phyloP scores from a whole-genome alignment of 495 filamentous ascomycete species.

The Xeromyces bisporus region DNA sequence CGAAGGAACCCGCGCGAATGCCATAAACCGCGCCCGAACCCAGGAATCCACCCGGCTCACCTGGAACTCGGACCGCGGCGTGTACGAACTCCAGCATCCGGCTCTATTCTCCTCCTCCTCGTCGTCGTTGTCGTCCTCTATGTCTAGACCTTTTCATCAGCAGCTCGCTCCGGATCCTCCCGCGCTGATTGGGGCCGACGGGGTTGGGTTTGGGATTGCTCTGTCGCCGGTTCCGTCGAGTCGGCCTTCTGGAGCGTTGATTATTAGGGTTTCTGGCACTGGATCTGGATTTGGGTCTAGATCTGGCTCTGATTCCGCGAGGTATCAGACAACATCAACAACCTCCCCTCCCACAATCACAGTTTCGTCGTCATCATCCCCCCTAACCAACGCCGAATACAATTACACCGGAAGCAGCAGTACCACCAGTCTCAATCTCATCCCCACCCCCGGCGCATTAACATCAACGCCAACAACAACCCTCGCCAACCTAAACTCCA shows the following conservation, averaged over 20 bases:
- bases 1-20: conserved; percentile 13
- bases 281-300: no score
- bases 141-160: no score
- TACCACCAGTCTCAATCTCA: no score
- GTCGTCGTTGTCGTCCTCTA: no score
- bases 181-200: conserved; percentile 33
- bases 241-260: conserved; percentile 20
- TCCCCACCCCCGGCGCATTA: conserved; percentile 26
- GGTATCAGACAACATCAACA: no score
- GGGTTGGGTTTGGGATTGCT: conserved; percentile 26
- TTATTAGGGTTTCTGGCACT: no score
- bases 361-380: conserved; percentile 23
- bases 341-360: conserved; percentile 28
- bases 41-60: conserved; percentile 56
- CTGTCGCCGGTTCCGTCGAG: conserved; percentile 37
- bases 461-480: no score
- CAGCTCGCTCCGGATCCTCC: conserved; percentile 35
- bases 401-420: no score
- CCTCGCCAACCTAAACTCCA: no score
- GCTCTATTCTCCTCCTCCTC: no score
- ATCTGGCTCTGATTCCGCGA: conserved; percentile 4
- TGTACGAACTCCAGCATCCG: conserved; percentile 59
- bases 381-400: no score
- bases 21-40: conserved; percentile 46
- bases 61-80: conserved; percentile 43